Evolutionary conservation across 108 stramenopile species (phyloP).

Genomic region (Stephanodiscus minutulus): DNA sequence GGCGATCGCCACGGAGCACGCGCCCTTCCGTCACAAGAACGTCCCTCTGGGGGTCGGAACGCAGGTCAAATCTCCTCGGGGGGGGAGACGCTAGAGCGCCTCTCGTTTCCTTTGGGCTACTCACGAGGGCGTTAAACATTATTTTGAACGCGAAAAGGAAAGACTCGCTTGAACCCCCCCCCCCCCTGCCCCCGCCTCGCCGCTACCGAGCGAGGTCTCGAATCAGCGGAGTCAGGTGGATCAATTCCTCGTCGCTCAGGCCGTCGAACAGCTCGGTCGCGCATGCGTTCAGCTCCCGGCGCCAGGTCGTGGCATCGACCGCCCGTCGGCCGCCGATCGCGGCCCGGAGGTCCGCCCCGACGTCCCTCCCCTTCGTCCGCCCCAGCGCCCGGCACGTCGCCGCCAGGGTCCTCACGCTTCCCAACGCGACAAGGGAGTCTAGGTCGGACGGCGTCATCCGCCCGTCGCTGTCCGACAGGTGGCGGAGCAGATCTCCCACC

Average conservation of each 20-base stretch:
- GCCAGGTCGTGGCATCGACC: neutral
- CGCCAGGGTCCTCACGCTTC: neutral
- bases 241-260: neutral
- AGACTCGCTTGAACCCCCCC: no score
- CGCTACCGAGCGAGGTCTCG: neutral
- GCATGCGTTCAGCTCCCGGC: neutral
- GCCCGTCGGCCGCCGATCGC: neutral
- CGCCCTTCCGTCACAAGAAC: constrained; percentile 84
- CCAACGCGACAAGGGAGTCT: constrained; percentile 12
- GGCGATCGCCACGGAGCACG: constrained; percentile 86
- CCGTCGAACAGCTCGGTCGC: neutral
- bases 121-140: neutral
- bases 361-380: neutral
- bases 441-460: neutral
- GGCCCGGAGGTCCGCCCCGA: neutral
- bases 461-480: constrained; percentile 6
- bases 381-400: neutral
- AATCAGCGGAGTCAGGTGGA: neutral
- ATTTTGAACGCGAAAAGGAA: neutral
- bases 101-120: neutral
- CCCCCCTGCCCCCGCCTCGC: no score
- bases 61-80: constrained; percentile 51
- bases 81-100: neutral
- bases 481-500: constrained; percentile 19
- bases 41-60: constrained; percentile 52